These are phyloP conservation scores for Trichoderma sp. DNA, from an alignment of 2,329 filamentous ascomycete species.

Conservation along the genomic window DNA sequence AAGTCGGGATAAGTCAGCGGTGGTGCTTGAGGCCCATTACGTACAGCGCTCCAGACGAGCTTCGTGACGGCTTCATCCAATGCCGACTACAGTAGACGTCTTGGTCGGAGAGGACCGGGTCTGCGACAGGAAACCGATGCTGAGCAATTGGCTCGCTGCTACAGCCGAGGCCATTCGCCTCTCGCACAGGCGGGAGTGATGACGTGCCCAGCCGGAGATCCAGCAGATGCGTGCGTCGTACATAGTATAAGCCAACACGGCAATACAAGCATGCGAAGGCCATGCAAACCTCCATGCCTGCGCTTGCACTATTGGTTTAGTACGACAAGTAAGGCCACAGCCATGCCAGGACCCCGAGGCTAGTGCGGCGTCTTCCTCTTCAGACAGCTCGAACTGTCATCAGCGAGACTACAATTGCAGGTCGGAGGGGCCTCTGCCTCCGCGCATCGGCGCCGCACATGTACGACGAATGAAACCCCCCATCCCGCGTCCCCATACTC, in stretches of 20 bases:
- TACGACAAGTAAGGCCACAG: neutral
- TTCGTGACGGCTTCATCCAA: neutral
- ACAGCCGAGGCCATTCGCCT: conserved; percentile 6
- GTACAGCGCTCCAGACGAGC: conserved; percentile 8
- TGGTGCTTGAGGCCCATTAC: conserved; percentile 22
- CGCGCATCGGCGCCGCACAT: conserved; percentile 14
- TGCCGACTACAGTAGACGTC: neutral
- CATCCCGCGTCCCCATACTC: conserved; percentile 12
- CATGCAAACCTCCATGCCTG: neutral
- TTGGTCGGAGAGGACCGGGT: conserved; percentile 8
- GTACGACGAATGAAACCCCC: conserved; percentile 11
- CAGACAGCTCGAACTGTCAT: conserved; percentile 9
- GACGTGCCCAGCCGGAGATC: conserved; percentile 3
- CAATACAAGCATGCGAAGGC: neutral
- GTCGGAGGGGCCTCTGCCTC: neutral
- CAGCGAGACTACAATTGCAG: conserved; percentile 7
- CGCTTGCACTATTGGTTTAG: neutral
- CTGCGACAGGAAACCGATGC: neutral
- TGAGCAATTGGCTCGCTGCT: neutral
- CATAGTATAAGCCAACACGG: neutral
- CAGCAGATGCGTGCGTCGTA: neutral
- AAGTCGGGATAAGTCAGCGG: neutral
- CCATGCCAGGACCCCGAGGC: conserved; percentile 13
- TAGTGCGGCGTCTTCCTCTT: conserved; percentile 4
- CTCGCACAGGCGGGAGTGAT: neutral